phyloP scores from a whole-genome alignment of 2,329 filamentous ascomycete species.

The Trichoderma simmonsii region DNA sequence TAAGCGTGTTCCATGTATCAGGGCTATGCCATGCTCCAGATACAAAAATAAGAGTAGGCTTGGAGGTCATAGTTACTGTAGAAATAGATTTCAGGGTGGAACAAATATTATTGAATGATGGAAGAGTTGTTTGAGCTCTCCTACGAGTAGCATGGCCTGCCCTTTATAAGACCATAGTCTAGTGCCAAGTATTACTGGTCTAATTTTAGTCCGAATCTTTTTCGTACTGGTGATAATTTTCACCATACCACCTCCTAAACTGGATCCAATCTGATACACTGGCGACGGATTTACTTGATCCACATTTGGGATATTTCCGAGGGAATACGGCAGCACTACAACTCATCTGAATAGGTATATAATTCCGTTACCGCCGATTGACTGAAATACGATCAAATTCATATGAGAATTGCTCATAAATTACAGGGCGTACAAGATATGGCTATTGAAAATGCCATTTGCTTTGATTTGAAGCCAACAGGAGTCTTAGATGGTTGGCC shows the following conservation, averaged over 20 bases:
- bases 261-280: neutral
- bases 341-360: neutral
- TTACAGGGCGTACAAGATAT: neutral
- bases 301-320: neutral
- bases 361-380: neutral
- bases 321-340: neutral
- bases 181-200: neutral
- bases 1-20: conserved; percentile 36
- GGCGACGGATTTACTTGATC: neutral
- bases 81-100: neutral
- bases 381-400: neutral
- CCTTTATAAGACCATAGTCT: neutral
- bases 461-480: neutral
- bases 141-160: neutral
- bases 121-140: neutral
- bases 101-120: neutral
- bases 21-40: conserved; percentile 48
- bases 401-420: neutral
- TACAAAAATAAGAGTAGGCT: conserved; percentile 42
- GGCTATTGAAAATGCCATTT: neutral
- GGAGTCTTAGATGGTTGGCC: neutral
- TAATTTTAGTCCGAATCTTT: neutral
- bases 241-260: neutral
- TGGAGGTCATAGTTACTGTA: conserved; percentile 22
- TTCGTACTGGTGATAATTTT: neutral